Evolutionary conservation across 805 yeast genomes (phyloP).

Genomic region (Blastobotrys muscicola): DNA sequence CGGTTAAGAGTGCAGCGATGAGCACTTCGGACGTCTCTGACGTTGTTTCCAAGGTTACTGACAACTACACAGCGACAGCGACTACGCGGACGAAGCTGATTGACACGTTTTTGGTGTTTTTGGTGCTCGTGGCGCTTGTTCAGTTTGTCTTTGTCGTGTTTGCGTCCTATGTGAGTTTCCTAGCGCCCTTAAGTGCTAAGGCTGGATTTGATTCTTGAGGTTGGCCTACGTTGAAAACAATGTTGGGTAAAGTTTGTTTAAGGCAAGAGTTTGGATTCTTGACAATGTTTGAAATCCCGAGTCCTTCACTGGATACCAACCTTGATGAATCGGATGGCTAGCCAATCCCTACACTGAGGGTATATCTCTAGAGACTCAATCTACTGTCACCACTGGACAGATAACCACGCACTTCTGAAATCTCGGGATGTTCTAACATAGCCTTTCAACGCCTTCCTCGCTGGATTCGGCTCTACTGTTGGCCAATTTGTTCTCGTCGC

Average conservation of each 20-base stretch:
- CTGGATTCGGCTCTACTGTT: slow-evolving; percentile 86
- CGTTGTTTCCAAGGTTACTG: slow-evolving; percentile 12
- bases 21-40: slow-evolving; percentile 7
- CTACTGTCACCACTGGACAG: too few species aligned
- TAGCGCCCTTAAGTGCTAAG: not conserved
- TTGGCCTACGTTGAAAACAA: too few species aligned
- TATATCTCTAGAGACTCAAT: too few species aligned
- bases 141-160: slow-evolving; percentile 72
- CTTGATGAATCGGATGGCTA: too few species aligned
- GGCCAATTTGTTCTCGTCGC: slow-evolving; percentile 87
- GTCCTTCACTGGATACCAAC: too few species aligned
- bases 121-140: slow-evolving; percentile 63
- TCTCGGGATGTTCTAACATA: too few species aligned
- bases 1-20: not conserved
- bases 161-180: slow-evolving; percentile 49
- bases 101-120: slow-evolving; percentile 65
- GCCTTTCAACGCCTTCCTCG: slow-evolving; percentile 95
- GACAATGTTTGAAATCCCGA: too few species aligned
- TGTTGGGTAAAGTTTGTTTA: too few species aligned
- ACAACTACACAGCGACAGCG: slow-evolving; percentile 21
- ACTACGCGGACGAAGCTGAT: slow-evolving; percentile 42
- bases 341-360: too few species aligned
- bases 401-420: too few species aligned
- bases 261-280: not conserved
- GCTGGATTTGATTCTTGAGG: not conserved